A percentile compares a stretch with the other conserved stretches of the same genome.
Evolutionary conservation across 148 eudicot species (phyloP).

Genomic region (Arctostaphylos glauca): DNA sequence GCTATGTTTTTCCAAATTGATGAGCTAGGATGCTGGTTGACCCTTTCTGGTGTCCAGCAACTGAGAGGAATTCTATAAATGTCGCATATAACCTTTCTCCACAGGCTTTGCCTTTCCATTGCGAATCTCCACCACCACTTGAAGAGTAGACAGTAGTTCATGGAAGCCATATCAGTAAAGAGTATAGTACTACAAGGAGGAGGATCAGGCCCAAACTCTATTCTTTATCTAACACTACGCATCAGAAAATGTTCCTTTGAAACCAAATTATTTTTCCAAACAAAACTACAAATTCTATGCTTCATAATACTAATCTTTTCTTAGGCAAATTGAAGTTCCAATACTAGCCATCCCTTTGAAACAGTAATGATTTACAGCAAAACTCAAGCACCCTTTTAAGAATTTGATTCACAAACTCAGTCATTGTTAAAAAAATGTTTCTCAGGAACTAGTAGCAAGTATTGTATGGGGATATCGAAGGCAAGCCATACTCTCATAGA

Average conservation of each 20-base stretch:
- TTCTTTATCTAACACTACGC: neutral
- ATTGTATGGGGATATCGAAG: conserved; percentile 16
- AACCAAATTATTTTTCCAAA: neutral
- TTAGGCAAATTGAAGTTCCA: neutral
- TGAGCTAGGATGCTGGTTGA: no score
- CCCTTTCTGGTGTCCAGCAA: no score
- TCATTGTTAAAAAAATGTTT: neutral
- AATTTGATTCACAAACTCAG: conserved; percentile 21
- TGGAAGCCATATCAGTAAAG: neutral
- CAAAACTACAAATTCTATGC: neutral
- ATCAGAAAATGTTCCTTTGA: neutral
- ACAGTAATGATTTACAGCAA: conserved; percentile 16
- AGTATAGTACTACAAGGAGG: neutral
- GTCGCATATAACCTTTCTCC: no score
- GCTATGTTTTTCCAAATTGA: no score
- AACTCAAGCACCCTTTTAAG: conserved; percentile 7
- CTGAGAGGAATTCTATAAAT: no score
- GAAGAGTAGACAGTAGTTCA: no score
- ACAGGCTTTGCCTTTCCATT: no score
- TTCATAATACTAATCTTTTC: neutral
- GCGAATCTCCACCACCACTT: no score
- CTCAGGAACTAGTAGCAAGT: conserved; percentile 5
- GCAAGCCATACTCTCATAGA: conserved; percentile 19
- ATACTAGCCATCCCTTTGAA: conserved; percentile 29
- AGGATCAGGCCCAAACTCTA: neutral